A percentile compares a stretch with the other conserved stretches of the same genome.
phyloP scores from a whole-genome alignment of 2,329 filamentous ascomycete genomes.

The Hymenoscyphus scutula region DNA sequence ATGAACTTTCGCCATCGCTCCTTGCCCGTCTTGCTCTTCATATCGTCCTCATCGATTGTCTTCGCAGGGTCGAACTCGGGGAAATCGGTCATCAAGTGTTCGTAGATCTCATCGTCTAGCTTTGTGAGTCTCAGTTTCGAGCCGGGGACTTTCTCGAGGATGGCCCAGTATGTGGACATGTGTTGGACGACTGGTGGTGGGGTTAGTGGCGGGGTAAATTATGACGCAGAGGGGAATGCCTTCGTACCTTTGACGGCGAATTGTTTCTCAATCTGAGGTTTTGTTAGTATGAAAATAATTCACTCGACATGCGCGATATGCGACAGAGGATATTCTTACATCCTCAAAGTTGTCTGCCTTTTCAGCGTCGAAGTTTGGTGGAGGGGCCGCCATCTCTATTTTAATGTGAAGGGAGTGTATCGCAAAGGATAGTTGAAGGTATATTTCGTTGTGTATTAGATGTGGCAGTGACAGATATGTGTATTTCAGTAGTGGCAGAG shows the following conservation, averaged over 20 bases:
- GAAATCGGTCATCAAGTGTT: slow-evolving; percentile 83
- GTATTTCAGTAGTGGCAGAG: not conserved
- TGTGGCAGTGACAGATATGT: not conserved
- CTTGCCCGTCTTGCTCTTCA: slow-evolving; percentile 98
- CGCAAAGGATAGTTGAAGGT: not conserved
- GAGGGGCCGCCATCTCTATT: slow-evolving; percentile 22
- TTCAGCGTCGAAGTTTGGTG: slow-evolving; percentile 51
- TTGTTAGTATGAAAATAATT: not conserved
- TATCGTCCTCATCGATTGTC: slow-evolving; percentile 83
- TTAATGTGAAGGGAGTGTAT: not conserved
- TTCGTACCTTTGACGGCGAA: slow-evolving; percentile 87
- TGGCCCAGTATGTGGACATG: slow-evolving; percentile 94
- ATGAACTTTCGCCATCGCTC: slow-evolving; percentile 94
- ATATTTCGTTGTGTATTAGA: not conserved
- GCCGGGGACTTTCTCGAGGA: slow-evolving; percentile 86
- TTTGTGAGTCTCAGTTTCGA: slow-evolving; percentile 89
- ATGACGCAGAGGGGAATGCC: not conserved
- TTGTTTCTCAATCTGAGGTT: slow-evolving; percentile 87
- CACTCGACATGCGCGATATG: slow-evolving; percentile 15
- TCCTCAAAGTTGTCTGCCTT: slow-evolving; percentile 69
- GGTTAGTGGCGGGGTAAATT: slow-evolving; percentile 28
- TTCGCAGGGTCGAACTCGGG: slow-evolving; percentile 85
- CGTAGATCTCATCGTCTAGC: slow-evolving; percentile 91
- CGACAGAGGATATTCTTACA: slow-evolving; percentile 44
- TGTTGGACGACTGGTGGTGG: slow-evolving; percentile 72